Evolutionary conservation across 352 stramenopile genomes (phyloP), one percentile per base, ranked within the genome.

Genomic region (Pythium phragmiticola): DNA sequence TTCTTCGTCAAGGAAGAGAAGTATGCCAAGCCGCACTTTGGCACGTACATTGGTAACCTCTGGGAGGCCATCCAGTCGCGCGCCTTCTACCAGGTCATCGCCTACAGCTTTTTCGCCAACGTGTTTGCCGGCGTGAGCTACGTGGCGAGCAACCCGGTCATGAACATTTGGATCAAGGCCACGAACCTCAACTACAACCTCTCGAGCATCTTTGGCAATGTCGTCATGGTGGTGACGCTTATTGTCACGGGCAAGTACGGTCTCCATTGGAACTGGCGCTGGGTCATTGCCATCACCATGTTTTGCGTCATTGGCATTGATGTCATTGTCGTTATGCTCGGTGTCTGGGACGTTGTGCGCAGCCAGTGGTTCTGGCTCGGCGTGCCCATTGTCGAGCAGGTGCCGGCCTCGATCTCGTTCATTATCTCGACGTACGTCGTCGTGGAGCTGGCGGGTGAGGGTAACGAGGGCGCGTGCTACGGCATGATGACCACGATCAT

Each of bases 1-100:
- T 77, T 76, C 50, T 71, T 75, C 60, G 45, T 80, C 19, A 28
- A 70, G 14, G 74, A 82, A 50, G 46, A 66, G 39, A 77, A 76
- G 62, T 52, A 64, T 34, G 60, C 39, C 37, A 56, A 53, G 28
- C 39, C 62, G 36, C n/a, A 67, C 36, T 72, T 78, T 48, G 36
- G 52, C 53, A 45, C 55, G 28, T 78, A 81, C 61, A 70, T 70
- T 16, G 12, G 33, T 16, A 56, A 63, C 8, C 46, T 79, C 8
- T 82, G 66, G 61, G 59, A 72, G 19, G 50, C 68, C 4, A 33
- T 82, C 41, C 55, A 80, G 68, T 41, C 28, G 19, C 63, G 61
- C 26, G 72, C 68, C 21, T 67, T 80, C 61, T 74, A 73, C 53
- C 52, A 68, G 36, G 36, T 68, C 26, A 68, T 63, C 11, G 61